A percentile compares a stretch with the other conserved stretches of the same genome.
phyloP scores from a whole-genome alignment of 805 yeast genomes.

The Candida maris region DNA sequence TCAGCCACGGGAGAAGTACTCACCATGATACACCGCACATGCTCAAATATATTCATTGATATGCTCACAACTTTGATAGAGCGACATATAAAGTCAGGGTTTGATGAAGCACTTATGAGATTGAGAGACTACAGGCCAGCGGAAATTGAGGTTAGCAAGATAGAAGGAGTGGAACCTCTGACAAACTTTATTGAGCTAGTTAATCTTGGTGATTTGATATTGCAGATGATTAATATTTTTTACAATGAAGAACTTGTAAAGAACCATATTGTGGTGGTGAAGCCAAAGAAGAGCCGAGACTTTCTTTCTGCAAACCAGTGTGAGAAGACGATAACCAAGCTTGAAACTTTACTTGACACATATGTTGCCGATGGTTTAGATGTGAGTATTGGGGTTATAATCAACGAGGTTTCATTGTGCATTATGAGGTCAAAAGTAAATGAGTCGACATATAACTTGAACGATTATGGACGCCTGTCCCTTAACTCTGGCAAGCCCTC shows the following conservation, averaged over 20 bases:
- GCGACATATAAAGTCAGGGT: conserved; percentile 81
- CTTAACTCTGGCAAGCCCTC: conserved; percentile 38
- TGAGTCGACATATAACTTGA: conserved; percentile 49
- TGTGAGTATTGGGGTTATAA: conserved; percentile 84
- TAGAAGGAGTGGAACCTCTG: conserved; percentile 64
- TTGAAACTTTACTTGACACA: conserved; percentile 80
- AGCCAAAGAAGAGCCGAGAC: conserved; percentile 59
- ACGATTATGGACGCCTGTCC: conserved; percentile 16
- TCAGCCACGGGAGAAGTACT: conserved; percentile 29
- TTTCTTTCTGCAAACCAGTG: conserved; percentile 74
- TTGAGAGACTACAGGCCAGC: conserved; percentile 69
- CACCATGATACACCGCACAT: conserved; percentile 31
- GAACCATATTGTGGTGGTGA: conserved; percentile 43
- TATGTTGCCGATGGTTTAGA: conserved; percentile 91
- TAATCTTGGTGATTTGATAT: conserved; percentile 86
- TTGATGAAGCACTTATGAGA: conserved; percentile 71
- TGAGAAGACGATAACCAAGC: conserved; percentile 54
- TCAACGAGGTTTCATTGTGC: conserved; percentile 57
- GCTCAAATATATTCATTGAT: conserved; percentile 64
- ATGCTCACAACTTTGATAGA: conserved; percentile 60
- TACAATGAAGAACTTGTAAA: conserved; percentile 77
- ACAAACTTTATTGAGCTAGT: conserved; percentile 86
- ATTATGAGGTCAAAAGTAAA: conserved; percentile 20
- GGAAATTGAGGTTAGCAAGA: conserved; percentile 26
- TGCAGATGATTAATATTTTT: conserved; percentile 88